A percentile compares a stretch with the other conserved stretches of the same genome.
Conservation (phyloP, 2,329 filamentous ascomycete genomes). For the Aspergillus sp. region DNA sequence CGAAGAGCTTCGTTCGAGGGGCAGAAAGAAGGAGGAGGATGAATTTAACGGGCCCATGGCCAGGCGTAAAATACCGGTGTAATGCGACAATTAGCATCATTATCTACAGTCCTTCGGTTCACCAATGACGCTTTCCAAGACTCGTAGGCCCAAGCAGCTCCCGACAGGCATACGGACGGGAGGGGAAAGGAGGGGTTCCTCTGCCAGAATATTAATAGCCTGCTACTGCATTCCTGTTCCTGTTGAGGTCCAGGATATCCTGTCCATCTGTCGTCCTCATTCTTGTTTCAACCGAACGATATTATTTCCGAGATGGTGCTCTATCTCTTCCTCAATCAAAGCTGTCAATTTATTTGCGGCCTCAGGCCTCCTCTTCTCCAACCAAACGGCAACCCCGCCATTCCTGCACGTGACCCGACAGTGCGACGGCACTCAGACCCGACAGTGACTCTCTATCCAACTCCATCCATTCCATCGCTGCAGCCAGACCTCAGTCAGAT, state of each 20-base stretch:
- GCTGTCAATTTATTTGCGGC: conserved; percentile 11
- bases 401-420: conserved; percentile 13
- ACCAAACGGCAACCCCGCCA: conserved; percentile 12
- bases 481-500: not conserved
- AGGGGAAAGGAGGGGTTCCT: conserved; percentile 1
- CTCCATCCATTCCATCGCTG: not conserved
- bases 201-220: conserved; percentile 2
- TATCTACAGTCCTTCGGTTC: not conserved
- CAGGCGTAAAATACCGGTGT: not conserved
- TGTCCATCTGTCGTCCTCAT: not conserved
- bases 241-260: not conserved
- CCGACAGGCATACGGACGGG: not conserved
- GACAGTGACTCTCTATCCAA: not conserved
- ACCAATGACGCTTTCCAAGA: not conserved
- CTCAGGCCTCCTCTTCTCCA: conserved; percentile 8
- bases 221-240: not conserved
- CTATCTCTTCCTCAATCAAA: conserved; percentile 13
- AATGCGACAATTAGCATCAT: not conserved
- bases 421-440: conserved; percentile 5
- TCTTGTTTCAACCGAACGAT: not conserved
- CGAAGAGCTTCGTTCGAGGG: not conserved
- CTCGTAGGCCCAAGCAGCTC: not conserved
- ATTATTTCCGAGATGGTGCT: conserved; percentile 3
- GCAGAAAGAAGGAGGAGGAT: not conserved
- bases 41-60: no score